Percentiles rank a stretch among this genome's conserved stretches.
These are phyloP conservation scores for Sarocladiaceae sp. DNA, from an alignment of 2,329 filamentous ascomycete genomes.

Conservation along the genomic window DNA sequence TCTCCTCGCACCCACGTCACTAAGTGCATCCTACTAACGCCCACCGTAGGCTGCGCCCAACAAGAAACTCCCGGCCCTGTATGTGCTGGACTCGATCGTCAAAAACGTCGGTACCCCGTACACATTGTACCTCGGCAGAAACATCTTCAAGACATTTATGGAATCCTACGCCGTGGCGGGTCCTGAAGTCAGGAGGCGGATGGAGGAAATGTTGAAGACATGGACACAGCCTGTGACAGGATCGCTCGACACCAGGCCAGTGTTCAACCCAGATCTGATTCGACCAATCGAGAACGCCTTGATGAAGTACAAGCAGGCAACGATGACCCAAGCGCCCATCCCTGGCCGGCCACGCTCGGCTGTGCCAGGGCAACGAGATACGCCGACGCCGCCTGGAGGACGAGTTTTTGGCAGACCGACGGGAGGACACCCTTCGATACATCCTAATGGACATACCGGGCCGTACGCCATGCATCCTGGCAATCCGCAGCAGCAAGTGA, in stretches of 20 bases:
- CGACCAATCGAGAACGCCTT: slow-evolving; percentile 90
- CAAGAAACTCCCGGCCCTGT: slow-evolving; percentile 91
- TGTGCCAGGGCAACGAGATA: slow-evolving; percentile 54
- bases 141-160: slow-evolving; percentile 93
- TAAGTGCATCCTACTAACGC: background rate
- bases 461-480: slow-evolving; percentile 17
- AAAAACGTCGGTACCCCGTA: slow-evolving; percentile 99
- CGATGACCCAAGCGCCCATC: slow-evolving; percentile 46
- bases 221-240: slow-evolving; percentile 97
- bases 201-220: slow-evolving; percentile 95
- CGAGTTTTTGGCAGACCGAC: slow-evolving; percentile 19
- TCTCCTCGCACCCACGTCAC: slow-evolving; percentile 10
- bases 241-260: slow-evolving; percentile 84
- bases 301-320: slow-evolving; percentile 66
- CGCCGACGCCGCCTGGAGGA: slow-evolving; percentile 63
- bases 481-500: slow-evolving; percentile 23
- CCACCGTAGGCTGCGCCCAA: slow-evolving; percentile 66
- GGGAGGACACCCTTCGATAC: slow-evolving; percentile 19
- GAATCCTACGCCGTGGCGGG: slow-evolving; percentile 90
- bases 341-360: slow-evolving; percentile 41
- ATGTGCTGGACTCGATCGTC: slow-evolving; percentile 95
- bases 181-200: slow-evolving; percentile 71
- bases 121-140: slow-evolving; percentile 87
- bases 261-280: slow-evolving; percentile 83
- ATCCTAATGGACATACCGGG: slow-evolving; percentile 19